Evolutionary conservation across 2,329 filamentous ascomycete genomes (phyloP).

Genomic region (Clonostachys chloroleuca): DNA sequence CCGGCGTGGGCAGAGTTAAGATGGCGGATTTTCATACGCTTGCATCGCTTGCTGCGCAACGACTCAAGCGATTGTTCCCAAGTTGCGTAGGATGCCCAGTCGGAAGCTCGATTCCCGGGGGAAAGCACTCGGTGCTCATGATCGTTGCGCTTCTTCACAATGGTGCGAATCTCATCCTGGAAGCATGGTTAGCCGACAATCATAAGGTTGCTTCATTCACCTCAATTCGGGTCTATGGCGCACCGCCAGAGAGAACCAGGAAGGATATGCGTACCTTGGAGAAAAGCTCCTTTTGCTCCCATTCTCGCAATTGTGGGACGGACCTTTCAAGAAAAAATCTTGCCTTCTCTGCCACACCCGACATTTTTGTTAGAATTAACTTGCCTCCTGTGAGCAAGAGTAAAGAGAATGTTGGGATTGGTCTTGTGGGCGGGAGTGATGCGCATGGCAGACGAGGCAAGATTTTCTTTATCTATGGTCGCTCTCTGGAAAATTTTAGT

Average conservation of each 20-base stretch:
- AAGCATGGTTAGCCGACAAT: background rate
- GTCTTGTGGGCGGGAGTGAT: no score
- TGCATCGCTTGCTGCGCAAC: constrained; percentile 77
- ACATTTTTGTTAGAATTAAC: constrained; percentile 46
- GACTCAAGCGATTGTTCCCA: constrained; percentile 69
- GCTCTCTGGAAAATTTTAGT: constrained; percentile 7
- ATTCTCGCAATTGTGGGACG: constrained; percentile 88
- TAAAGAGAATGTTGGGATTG: background rate
- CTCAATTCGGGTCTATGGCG: background rate
- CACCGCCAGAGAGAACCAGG: background rate
- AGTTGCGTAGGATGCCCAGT: constrained; percentile 80
- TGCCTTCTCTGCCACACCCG: constrained; percentile 85
- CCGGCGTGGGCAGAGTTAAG: constrained; percentile 63
- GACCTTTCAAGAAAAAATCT: constrained; percentile 92
- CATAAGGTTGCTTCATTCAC: no score
- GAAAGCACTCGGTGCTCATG: constrained; percentile 90
- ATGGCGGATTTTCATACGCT: constrained; percentile 70
- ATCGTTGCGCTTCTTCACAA: constrained; percentile 86
- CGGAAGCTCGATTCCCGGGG: constrained; percentile 68
- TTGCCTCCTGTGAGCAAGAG: no score
- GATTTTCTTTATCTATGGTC: constrained; percentile 1
- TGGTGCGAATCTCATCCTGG: constrained; percentile 83
- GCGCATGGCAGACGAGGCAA: background rate
- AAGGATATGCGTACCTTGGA: constrained; percentile 51
- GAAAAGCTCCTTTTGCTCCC: constrained; percentile 90